Evolutionary conservation across 129 eudicot genomes (phyloP), one percentile per base, ranked within the genome.

Genomic region (Escallonia herrerae): DNA sequence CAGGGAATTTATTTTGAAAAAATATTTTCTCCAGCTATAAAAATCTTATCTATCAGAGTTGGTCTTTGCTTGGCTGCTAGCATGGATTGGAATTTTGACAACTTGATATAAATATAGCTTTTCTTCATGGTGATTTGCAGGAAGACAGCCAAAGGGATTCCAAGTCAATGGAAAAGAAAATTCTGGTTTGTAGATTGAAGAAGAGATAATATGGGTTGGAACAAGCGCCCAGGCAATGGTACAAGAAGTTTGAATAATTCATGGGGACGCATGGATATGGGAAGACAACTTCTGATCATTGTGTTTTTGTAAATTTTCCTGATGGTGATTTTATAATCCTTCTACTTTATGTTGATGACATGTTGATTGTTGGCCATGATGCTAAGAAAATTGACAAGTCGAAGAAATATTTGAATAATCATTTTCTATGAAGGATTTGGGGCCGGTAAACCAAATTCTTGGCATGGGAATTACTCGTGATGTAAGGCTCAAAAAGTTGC

Each of bases 121-220:
- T 64, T 14, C 51, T 73, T 3, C 72, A 73, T 57, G 61, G 71
- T 12, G 62, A 70, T 8, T 12, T 70, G 13, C 67, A 60, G 48
- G 66, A 58, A 43, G 74, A 70, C 71, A 63, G 15, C 65, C 49
- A 3, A 56, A 72, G 7, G 64, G 71, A 45, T 72, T 72, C 37
- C 10, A 46, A 15, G 53, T 53, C 1, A 56, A 47, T 14, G 65
- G 65, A 13, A 56, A 72, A 39, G 58, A 72, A 7, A 37, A 56
- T 40, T 46, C 12, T 37, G n/a, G 71, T 64, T 2, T 72, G 71
- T 46, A 45, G 42, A 8, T 15, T 72, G 2, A 56, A 43, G 49
- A 56, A 65, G 50, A 56, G 49, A 4, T 46, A 64, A 43, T 73
- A 64, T 58, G 58, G 66, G 0, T 14, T 73, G n/a, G 65, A 73